These are phyloP conservation scores for Arachis stenosperma DNA, from an alignment of 306 rosid species.

Conservation along the genomic window DNA sequence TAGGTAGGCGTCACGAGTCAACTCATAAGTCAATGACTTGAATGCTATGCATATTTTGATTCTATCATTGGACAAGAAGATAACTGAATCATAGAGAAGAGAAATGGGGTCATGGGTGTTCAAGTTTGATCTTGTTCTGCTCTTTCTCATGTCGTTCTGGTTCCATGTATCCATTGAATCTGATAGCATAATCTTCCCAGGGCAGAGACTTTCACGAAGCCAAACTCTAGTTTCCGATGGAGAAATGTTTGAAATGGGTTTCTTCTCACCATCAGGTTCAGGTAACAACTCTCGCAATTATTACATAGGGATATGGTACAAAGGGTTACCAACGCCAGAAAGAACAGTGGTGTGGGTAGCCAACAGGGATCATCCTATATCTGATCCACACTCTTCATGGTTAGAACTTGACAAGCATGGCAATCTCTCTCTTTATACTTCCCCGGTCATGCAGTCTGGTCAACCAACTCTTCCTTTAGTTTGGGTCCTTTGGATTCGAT, in stretches of 20 bases:
- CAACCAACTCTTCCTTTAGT: conserved; percentile 12
- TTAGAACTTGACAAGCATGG: conserved; percentile 34
- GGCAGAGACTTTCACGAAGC: conserved; percentile 30
- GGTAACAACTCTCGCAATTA: conserved; percentile 26
- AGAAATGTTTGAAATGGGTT: conserved; percentile 41
- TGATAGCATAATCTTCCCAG: conserved; percentile 28
- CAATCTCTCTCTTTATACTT: conserved; percentile 5
- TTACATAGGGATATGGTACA: conserved; percentile 55
- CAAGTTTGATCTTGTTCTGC: neutral
- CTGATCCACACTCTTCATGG: conserved; percentile 40
- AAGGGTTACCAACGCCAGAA: neutral
- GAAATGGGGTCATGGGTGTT: neutral
- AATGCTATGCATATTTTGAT: no score
- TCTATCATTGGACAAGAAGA: no score
- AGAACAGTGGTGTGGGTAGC: conserved; percentile 53
- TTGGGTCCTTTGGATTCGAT: neutral
- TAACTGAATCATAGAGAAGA: no score
- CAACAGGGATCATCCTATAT: conserved; percentile 42
- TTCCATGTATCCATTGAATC: conserved; percentile 7
- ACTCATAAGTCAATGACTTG: no score
- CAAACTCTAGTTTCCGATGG: conserved; percentile 25
- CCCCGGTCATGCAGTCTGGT: conserved; percentile 36
- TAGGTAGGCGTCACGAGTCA: no score
- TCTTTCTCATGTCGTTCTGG: neutral
- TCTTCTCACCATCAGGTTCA: conserved; percentile 34